phyloP scores from a whole-genome alignment of 495 filamentous ascomycete species.

The Lindgomyces ingoldianus region DNA sequence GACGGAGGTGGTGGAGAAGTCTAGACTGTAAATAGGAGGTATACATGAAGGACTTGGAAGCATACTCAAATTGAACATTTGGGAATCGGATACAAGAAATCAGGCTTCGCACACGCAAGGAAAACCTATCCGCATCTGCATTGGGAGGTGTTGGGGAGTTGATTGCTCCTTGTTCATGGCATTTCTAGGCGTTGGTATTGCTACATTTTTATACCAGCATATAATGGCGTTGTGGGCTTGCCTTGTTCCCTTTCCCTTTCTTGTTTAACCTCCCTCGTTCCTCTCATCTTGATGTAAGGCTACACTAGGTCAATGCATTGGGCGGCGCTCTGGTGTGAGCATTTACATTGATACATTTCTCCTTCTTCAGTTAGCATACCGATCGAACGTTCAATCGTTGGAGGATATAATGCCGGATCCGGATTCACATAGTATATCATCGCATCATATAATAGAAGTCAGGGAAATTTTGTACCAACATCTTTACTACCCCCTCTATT shows the following conservation, averaged over 20 bases:
- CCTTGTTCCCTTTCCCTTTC: no score
- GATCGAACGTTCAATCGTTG: background rate
- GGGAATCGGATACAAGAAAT: conserved; percentile 2
- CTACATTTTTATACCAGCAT: conserved; percentile 1
- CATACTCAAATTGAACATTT: background rate
- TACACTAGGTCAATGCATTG: conserved; percentile 18
- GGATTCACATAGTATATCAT: no score
- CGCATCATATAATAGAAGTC: no score
- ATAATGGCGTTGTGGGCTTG: background rate
- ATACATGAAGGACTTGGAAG: background rate
- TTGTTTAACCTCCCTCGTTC: background rate
- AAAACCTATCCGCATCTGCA: conserved; percentile 19
- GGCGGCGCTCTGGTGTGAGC: conserved; percentile 21
- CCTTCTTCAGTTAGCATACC: background rate
- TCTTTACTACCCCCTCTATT: no score
- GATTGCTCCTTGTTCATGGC: background rate
- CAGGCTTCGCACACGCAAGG: background rate
- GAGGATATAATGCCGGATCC: background rate
- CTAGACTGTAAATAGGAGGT: conserved; percentile 28
- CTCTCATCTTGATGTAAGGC: background rate
- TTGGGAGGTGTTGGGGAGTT: conserved; percentile 24
- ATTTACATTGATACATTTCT: conserved; percentile 21
- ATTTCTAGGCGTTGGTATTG: conserved; percentile 9
- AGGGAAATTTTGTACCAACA: no score
- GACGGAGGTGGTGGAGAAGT: conserved; percentile 24